Base-by-base conservation (phyloP, 2,329 filamentous ascomycete species). In the Colletotrichum sp. region DNA sequence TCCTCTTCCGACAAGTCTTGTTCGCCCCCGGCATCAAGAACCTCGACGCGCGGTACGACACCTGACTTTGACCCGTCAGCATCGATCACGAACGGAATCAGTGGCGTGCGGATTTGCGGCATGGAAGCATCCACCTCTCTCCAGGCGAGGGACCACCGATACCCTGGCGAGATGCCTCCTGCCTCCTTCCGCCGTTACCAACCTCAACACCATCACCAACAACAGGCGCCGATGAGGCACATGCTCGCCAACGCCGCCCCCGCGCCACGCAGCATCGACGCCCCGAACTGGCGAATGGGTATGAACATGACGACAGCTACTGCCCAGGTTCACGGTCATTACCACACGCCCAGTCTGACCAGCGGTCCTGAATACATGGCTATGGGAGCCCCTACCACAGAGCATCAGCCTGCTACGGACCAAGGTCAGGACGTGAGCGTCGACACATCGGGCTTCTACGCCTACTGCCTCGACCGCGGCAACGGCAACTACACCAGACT, bases 401-500 rank as follows among this genome's bases (percentile, higher is more conserved):
- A 73, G 30, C 26, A 21, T 44, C 70, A 52, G 5, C 7, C 28
- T 18, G 10, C 64, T 78, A 44, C 81, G 82, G 6, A 39, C 75
- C 36, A 26, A 49, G 28, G 10, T 15, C n/a, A 55, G 26, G 44
- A 71, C 62, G 5, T 49, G 34, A 28, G 60, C 18, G 30, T 64
- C 26, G 80, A 81, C 65, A 77, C 83, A 15, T 81, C 84, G 16
- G 32, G 73, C 39, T 79, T 81, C 16, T 89, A 86, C 71, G 87
- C 85, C 3, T 92, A 92, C 80, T 91, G 87, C 77, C 87, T 89
- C 69, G 87, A 89, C 68, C 86, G 91, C 8, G 88, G 88, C 10
- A 87, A 91, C 74, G 91, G 91, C 5, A 83, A 85, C 63, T 89
- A 87, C 75, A 92, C 91, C 7, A 85, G 88, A 5, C 86, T 93